Conservation (phyloP, 129 eudicot species). For the Flaveria trinervia region DNA sequence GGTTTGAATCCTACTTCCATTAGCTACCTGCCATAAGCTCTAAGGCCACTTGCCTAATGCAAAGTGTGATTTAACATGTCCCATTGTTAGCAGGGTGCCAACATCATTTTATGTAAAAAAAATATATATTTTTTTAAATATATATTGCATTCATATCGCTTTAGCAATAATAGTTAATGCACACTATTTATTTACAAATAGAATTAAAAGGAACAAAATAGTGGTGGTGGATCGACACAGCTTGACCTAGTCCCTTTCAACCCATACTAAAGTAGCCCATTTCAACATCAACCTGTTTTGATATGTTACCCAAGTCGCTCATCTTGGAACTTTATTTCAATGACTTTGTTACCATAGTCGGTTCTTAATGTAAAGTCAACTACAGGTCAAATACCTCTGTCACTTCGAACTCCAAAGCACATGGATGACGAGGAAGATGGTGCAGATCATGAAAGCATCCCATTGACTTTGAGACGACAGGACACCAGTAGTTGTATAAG, state of each 20-base stretch:
- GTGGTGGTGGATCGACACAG: neutral
- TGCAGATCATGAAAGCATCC: constrained; percentile 76
- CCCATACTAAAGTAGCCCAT: neutral
- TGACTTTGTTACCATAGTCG: neutral
- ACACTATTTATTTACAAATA: neutral
- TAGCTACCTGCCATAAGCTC: no score
- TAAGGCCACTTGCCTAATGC: no score
- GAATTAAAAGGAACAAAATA: neutral
- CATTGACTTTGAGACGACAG: constrained; percentile 75
- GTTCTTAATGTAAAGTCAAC: constrained; percentile 22
- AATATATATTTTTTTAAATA: no score
- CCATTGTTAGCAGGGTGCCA: no score
- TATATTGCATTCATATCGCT: no score
- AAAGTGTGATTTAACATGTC: no score
- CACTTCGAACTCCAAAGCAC: constrained; percentile 57
- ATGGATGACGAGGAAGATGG: constrained; percentile 63
- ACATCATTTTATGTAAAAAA: neutral
- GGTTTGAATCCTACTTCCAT: no score
- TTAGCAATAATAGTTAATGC: no score
- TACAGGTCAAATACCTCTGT: constrained; percentile 47
- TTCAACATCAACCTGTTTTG: neutral
- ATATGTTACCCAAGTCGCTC: neutral
- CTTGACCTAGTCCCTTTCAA: neutral
- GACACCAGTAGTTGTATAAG: constrained; percentile 48
- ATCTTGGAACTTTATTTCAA: neutral